Percentiles rank a stretch among this genome's conserved stretches.
phyloP scores from a whole-genome alignment of 2,329 filamentous ascomycete genomes.

The Aspergillus sp. region DNA sequence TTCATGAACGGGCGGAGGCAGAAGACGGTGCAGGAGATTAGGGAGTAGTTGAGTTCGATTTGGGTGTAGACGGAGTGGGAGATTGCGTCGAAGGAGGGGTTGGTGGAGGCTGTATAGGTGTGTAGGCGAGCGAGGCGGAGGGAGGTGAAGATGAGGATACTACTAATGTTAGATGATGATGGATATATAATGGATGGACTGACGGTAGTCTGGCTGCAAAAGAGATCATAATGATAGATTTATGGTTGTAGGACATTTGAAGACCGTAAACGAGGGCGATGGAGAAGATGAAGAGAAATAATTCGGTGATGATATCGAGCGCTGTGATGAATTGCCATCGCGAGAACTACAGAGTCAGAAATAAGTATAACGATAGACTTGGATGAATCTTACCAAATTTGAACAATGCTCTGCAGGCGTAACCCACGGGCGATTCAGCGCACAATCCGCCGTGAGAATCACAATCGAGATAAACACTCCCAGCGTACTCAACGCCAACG shows the following conservation, averaged over 20 bases:
- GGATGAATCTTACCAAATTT: background rate
- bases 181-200: conserved; percentile 5
- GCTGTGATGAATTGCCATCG: conserved; percentile 18
- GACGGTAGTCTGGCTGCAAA: conserved; percentile 23
- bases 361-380: background rate
- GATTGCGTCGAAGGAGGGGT: conserved; percentile 20
- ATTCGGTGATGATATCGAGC: conserved; percentile 17
- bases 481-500: conserved; percentile 2
- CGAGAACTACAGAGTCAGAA: conserved; percentile 5
- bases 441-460: conserved; percentile 5
- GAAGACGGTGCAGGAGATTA: conserved; percentile 19
- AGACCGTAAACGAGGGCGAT: conserved; percentile 14
- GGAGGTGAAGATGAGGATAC: conserved; percentile 20
- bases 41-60: conserved; percentile 13
- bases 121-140: conserved; percentile 23
- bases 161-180: conserved; percentile 3
- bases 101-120: conserved; percentile 16
- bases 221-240: conserved; percentile 12
- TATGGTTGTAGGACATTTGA: conserved; percentile 13
- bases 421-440: conserved; percentile 3
- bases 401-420: conserved; percentile 1
- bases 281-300: conserved; percentile 12
- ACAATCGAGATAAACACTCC: conserved; percentile 12
- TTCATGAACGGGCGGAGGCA: conserved; percentile 17
- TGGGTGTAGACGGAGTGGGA: conserved; percentile 21